phyloP scores from a whole-genome alignment of 805 yeast genomes.

The Wickerhamomyces canadensis region DNA sequence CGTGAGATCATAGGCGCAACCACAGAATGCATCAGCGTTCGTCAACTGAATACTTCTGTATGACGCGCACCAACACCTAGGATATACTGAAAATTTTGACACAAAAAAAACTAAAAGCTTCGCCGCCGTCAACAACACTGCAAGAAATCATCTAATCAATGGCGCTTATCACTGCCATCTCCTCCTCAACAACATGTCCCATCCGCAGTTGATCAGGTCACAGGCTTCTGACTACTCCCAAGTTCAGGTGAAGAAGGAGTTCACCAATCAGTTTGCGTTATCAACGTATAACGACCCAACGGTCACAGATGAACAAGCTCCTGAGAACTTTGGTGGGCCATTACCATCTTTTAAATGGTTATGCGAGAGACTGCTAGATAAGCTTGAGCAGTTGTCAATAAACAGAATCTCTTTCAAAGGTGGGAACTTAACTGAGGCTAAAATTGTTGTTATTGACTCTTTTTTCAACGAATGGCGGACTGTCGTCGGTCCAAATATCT shows the following conservation, averaged over 20 bases:
- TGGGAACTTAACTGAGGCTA: conserved; percentile 10
- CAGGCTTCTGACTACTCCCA: not conserved
- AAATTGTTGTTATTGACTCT: conserved; percentile 25
- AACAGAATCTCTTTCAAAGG: conserved; percentile 6
- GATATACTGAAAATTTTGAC: too few relatives aligned
- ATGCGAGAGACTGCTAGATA: conserved; percentile 27
- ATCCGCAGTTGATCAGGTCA: not conserved
- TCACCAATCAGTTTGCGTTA: not conserved
- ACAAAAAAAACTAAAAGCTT: too few relatives aligned
- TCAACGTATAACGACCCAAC: conserved; percentile 1
- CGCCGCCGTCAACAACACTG: too few relatives aligned
- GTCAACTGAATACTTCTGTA: not conserved
- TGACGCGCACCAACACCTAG: too few relatives aligned
- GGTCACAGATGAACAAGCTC: conserved; percentile 3
- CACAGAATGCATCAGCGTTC: too few relatives aligned
- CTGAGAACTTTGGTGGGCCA: conserved; percentile 23
- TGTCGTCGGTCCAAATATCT: conserved; percentile 56
- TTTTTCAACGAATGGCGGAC: conserved; percentile 48
- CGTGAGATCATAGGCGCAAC: too few relatives aligned
- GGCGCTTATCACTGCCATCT: too few relatives aligned
- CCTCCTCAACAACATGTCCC: not conserved
- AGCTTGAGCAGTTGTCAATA: conserved; percentile 21
- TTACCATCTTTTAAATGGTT: conserved; percentile 34
- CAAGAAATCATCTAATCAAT: too few relatives aligned
- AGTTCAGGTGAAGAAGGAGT: conserved; percentile 1